These are phyloP conservation scores for Phytophthora rubi DNA, from an alignment of 352 stramenopile species.

Conservation along the genomic window DNA sequence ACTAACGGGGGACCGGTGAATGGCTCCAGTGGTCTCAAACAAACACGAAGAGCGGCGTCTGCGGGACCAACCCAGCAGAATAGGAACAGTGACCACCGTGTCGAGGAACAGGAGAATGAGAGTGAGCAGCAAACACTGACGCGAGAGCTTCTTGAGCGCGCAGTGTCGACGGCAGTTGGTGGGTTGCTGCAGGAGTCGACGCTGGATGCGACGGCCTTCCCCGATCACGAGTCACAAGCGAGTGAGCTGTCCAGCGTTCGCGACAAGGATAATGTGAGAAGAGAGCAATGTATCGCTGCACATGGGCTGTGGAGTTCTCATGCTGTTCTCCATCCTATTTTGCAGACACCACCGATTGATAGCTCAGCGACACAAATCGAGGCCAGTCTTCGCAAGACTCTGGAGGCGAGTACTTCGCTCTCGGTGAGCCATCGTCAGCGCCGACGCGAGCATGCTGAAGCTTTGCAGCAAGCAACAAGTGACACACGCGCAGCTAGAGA, in stretches of 20 bases:
- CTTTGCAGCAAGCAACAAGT: constrained; percentile 14
- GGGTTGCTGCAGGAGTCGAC: constrained; percentile 30
- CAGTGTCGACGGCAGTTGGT: constrained; percentile 56
- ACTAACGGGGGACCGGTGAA: background rate
- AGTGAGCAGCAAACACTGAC: constrained; percentile 38
- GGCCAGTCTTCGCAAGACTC: constrained; percentile 9
- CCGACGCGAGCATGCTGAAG: constrained; percentile 26
- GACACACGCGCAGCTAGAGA: constrained; percentile 26
- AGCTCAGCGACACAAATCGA: constrained; percentile 20
- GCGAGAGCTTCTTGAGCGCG: constrained; percentile 63
- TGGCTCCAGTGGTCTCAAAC: background rate
- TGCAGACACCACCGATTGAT: constrained; percentile 8
- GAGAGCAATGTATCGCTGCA: background rate
- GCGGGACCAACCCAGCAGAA: constrained; percentile 2
- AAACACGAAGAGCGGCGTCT: background rate
- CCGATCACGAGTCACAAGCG: constrained; percentile 21
- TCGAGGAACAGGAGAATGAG: background rate
- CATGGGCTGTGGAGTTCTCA: background rate
- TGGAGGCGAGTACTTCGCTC: constrained; percentile 27
- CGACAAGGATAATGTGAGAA: constrained; percentile 36
- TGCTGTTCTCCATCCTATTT: background rate
- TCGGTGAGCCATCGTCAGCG: constrained; percentile 27
- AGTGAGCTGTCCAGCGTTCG: constrained; percentile 30
- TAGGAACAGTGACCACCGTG: background rate
- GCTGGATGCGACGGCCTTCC: constrained; percentile 28